These are phyloP conservation scores for Ciborinia camelliae DNA, from an alignment of 2,329 filamentous ascomycete species.

Conservation along the genomic window DNA sequence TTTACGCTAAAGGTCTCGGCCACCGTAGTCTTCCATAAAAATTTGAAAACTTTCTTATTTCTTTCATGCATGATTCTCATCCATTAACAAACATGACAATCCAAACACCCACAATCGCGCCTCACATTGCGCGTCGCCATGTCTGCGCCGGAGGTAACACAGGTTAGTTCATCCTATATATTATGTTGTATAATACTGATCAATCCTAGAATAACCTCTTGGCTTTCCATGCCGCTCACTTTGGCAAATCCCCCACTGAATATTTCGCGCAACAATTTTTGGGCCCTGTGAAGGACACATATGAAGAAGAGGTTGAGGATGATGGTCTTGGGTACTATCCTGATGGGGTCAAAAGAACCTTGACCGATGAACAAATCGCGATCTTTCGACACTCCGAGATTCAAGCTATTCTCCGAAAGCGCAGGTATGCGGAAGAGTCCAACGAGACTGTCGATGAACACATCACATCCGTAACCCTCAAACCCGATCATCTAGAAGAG, in stretches of 20 bases:
- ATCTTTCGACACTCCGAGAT: constrained; percentile 91
- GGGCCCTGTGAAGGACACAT: constrained; percentile 48
- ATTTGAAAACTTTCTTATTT: constrained; percentile 8
- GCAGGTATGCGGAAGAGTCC: constrained; percentile 36
- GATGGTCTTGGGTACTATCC: constrained; percentile 78
- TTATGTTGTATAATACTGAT: not conserved
- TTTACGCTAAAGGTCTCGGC: not conserved
- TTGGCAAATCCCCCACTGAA: constrained; percentile 37
- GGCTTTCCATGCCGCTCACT: constrained; percentile 34
- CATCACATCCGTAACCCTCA: not conserved
- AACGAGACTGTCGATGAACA: constrained; percentile 19
- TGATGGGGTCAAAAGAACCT: constrained; percentile 81
- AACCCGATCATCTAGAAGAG: constrained; percentile 1
- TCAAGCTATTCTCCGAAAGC: constrained; percentile 61
- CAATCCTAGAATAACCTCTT: constrained; percentile 31
- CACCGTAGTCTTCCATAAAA: constrained; percentile 13
- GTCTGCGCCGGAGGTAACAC: constrained; percentile 16
- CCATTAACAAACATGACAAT: constrained; percentile 3
- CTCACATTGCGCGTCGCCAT: constrained; percentile 10
- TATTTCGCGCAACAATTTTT: constrained; percentile 55
- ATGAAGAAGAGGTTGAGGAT: constrained; percentile 48
- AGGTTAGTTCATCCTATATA: not conserved
- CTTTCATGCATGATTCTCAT: not conserved
- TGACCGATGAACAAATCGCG: constrained; percentile 86
- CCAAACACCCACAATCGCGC: not conserved